A percentile compares a stretch with the other conserved stretches of the same genome.
phyloP scores from a whole-genome alignment of 306 rosid genomes.

The Clitoria ternatea region DNA sequence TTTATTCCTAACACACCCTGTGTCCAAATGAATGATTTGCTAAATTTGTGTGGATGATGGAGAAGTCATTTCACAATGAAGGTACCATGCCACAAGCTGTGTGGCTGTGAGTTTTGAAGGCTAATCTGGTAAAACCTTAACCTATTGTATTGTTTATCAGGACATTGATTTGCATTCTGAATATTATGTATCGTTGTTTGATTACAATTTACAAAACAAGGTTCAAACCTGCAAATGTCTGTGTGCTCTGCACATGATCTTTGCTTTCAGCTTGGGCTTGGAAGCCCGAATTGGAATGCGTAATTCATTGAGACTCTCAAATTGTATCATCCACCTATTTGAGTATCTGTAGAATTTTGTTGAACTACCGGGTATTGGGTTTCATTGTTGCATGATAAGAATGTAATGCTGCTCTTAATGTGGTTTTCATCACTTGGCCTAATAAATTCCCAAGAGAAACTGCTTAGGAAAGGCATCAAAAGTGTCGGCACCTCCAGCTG shows the following conservation, averaged over 20 bases:
- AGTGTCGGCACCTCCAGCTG: not conserved
- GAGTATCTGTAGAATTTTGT: not conserved
- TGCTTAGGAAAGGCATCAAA: not conserved
- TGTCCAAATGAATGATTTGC: not conserved
- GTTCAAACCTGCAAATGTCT: not conserved
- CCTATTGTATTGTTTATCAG: not conserved
- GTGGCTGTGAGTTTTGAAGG: not conserved
- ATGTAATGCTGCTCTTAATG: not conserved
- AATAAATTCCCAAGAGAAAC: not conserved
- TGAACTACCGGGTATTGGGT: not conserved
- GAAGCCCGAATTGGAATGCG: not conserved
- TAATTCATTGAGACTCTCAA: not conserved
- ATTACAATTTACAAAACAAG: not conserved
- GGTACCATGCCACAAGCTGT: not conserved
- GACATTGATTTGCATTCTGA: not conserved
- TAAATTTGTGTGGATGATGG: not conserved
- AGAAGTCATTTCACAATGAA: not conserved
- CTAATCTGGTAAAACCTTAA: not conserved
- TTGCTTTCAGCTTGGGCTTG: not conserved
- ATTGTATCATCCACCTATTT: not conserved
- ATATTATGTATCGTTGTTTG: not conserved
- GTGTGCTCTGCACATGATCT: not conserved
- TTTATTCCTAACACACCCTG: too few species aligned
- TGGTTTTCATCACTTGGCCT: not conserved
- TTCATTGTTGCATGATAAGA: not conserved